phyloP scores from a whole-genome alignment of 1,284 basidiomycete species.

The Fomes fomentarius region DNA sequence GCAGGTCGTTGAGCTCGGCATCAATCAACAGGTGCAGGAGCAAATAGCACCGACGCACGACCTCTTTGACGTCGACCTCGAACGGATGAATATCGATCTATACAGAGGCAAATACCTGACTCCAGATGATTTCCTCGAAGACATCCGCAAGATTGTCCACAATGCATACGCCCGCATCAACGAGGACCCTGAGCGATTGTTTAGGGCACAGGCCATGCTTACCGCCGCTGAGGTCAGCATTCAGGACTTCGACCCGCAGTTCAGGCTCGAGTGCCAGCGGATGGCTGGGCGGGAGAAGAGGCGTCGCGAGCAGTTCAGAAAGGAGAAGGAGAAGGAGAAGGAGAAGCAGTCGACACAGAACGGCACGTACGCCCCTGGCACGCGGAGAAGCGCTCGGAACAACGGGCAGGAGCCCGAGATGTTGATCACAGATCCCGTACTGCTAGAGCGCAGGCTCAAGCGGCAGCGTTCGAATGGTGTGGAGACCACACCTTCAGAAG shows the following conservation, averaged over 20 bases:
- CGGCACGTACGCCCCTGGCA: conserved; percentile 44
- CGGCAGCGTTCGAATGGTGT: conserved; percentile 66
- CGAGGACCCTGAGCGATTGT: conserved; percentile 77
- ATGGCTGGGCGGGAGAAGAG: conserved; percentile 84
- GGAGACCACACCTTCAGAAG: conserved; percentile 56
- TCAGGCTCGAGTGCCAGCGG: conserved; percentile 84
- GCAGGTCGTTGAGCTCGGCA: conserved; percentile 27
- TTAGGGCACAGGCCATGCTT: conserved; percentile 89
- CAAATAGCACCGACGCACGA: conserved; percentile 33
- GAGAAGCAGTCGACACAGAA: conserved; percentile 39
- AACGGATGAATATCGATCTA: conserved; percentile 87
- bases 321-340: conserved; percentile 52
- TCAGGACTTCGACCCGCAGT: conserved; percentile 85
- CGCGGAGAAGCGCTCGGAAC: conserved; percentile 69
- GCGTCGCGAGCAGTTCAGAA: conserved; percentile 62
- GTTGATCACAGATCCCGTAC: conserved; percentile 68
- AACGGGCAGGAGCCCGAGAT: conserved; percentile 75
- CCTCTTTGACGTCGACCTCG: conserved; percentile 86
- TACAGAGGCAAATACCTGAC: conserved; percentile 90
- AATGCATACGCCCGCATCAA: conserved; percentile 75
- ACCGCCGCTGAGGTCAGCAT: conserved; percentile 88
- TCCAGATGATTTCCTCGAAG: conserved; percentile 85
- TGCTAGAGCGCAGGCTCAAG: conserved; percentile 74
- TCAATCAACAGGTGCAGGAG: conserved; percentile 24
- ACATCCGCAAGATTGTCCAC: conserved; percentile 87